Evolutionary conservation across 371 early-diverging fungal genomes (phyloP).

Genomic region (Fennellomyces sp.): DNA sequence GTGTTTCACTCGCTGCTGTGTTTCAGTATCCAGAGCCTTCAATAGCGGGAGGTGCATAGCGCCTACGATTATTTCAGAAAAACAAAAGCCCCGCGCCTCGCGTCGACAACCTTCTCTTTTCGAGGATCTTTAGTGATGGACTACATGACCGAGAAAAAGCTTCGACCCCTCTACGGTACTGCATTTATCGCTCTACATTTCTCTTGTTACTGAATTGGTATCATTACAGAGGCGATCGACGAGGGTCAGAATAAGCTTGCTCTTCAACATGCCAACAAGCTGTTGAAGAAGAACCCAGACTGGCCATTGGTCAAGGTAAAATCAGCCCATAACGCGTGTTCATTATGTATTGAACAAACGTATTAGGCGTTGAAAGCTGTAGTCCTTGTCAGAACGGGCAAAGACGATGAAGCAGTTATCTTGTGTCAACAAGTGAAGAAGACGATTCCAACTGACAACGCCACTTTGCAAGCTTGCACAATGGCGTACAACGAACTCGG

Average conservation of each 20-base stretch:
- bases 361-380: conserved; percentile 84
- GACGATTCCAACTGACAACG: conserved; percentile 69
- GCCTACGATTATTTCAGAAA: too few species aligned
- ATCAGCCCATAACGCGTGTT: not conserved
- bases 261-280: conserved; percentile 67
- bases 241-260: conserved; percentile 72
- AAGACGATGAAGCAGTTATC: conserved; percentile 68
- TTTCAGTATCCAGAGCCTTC: too few species aligned
- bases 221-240: conserved; percentile 72
- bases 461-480: conserved; percentile 75
- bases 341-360: not conserved
- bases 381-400: conserved; percentile 70
- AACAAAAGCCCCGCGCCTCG: too few species aligned
- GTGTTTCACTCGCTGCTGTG: too few species aligned
- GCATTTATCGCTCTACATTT: not conserved
- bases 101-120: too few species aligned
- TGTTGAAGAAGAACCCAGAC: conserved; percentile 71
- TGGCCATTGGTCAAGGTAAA: conserved; percentile 67
- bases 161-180: conserved; percentile 53
- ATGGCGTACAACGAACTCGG: conserved; percentile 68
- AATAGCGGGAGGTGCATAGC: too few species aligned
- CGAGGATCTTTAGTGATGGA: conserved; percentile 29
- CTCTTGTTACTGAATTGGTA: not conserved
- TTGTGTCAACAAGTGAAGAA: conserved; percentile 75
- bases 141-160: conserved; percentile 46